Evolutionary conservation across 345 rosid genomes (phyloP).

Genomic region (Eucalyptus pauciflora): DNA sequence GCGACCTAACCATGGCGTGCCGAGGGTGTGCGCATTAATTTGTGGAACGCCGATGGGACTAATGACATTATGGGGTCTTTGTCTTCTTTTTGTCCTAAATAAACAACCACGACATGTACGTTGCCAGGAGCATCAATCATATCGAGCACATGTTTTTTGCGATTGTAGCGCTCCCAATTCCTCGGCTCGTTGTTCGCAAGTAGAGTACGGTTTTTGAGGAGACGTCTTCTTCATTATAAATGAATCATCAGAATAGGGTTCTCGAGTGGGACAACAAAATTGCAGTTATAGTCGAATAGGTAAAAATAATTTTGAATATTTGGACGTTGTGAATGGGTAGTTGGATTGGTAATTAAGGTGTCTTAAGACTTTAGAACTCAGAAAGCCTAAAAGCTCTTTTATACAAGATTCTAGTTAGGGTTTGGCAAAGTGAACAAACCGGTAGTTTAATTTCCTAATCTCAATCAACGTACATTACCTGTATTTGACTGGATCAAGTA

Average conservation of each 20-base stretch:
- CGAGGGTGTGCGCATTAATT: not conserved
- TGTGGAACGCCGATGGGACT: not conserved
- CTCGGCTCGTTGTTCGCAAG: not conserved
- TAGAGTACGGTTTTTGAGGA: not conserved
- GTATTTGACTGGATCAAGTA: not conserved
- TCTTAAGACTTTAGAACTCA: not conserved
- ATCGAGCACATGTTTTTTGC: not conserved
- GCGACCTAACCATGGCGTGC: not conserved
- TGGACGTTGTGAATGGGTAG: not conserved
- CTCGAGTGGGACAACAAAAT: not conserved
- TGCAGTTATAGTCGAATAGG: not conserved
- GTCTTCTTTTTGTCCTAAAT: not conserved
- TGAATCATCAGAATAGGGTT: not conserved
- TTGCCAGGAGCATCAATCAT: not conserved
- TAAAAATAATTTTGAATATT: not conserved
- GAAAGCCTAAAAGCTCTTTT: not conserved
- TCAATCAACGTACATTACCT: not conserved
- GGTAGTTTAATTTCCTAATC: not conserved
- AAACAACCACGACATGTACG: not conserved
- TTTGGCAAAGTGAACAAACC: not conserved
- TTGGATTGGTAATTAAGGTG: not conserved
- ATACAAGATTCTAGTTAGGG: not conserved
- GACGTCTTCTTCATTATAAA: not conserved
- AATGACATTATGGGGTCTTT: not conserved
- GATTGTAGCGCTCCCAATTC: not conserved